phyloP scores from a whole-genome alignment of 345 rosid genomes.

The Iberis pinnata region DNA sequence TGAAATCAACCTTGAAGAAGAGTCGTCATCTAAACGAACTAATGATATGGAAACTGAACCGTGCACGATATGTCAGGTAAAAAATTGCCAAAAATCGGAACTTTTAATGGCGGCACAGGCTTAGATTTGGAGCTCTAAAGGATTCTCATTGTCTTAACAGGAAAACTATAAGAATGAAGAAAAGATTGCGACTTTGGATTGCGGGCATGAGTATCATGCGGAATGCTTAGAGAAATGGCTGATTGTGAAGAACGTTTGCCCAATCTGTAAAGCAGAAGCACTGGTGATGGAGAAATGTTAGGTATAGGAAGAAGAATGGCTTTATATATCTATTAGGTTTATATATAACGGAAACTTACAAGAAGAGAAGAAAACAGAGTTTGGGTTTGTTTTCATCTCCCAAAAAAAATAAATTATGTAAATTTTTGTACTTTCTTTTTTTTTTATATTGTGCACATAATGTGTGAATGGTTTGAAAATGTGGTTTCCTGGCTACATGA shows the following conservation, averaged over 20 bases:
- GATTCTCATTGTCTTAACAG: slow-evolving; percentile 11
- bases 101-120: slow-evolving; percentile 4
- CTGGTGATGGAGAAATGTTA: slow-evolving; percentile 33
- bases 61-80: slow-evolving; percentile 94
- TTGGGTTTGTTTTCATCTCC: slow-evolving; percentile 31
- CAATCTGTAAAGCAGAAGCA: slow-evolving; percentile 88
- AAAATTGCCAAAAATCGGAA: neutral
- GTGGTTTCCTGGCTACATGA: slow-evolving; percentile 22
- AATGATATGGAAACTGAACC: slow-evolving; percentile 57
- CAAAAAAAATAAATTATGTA: slow-evolving; percentile 30
- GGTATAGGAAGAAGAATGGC: slow-evolving; percentile 25
- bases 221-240: slow-evolving; percentile 90
- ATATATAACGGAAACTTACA: slow-evolving; percentile 13
- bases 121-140: slow-evolving; percentile 7
- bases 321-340: slow-evolving; percentile 18
- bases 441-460: slow-evolving; percentile 33
- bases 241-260: slow-evolving; percentile 75
- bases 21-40: slow-evolving; percentile 24
- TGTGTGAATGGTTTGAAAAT: slow-evolving; percentile 29
- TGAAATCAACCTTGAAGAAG: slow-evolving; percentile 51
- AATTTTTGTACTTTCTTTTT: slow-evolving; percentile 27
- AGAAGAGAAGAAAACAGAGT: slow-evolving; percentile 28
- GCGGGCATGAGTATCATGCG: slow-evolving; percentile 87
- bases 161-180: slow-evolving; percentile 55
- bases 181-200: slow-evolving; percentile 61